Conservation (phyloP, 768 basidiomycete species). For the Trametes cingulata region DNA sequence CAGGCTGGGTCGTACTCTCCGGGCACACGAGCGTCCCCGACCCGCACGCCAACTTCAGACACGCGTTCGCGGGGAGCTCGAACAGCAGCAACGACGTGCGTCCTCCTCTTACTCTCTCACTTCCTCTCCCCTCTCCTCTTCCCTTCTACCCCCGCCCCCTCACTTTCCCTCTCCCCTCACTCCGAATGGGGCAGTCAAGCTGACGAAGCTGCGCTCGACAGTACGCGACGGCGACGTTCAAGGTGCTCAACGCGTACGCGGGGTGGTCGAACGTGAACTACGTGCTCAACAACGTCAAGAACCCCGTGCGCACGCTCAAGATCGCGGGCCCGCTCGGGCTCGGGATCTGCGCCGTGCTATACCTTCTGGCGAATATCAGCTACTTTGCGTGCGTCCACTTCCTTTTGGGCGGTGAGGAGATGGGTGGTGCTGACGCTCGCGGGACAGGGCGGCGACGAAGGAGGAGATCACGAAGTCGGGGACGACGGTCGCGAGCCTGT, state of each 20-base stretch:
- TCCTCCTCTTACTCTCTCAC: background rate
- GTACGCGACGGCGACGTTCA: conserved; percentile 64
- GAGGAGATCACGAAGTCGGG: conserved; percentile 49
- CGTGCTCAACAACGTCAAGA: conserved; percentile 60
- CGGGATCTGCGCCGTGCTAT: conserved; percentile 52
- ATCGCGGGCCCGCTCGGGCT: conserved; percentile 62
- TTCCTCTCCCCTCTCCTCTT: background rate
- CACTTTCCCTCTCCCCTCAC: background rate
- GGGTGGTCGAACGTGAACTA: conserved; percentile 63
- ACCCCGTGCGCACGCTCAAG: conserved; percentile 61
- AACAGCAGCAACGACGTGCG: conserved; percentile 50
- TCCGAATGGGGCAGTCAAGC: background rate
- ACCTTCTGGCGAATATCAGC: conserved; percentile 57
- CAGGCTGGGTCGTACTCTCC: conserved; percentile 60
- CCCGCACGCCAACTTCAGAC: conserved; percentile 56
- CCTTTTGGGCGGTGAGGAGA: conserved; percentile 11
- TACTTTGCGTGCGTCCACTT: conserved; percentile 49
- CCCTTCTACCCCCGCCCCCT: background rate
- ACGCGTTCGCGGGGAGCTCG: conserved; percentile 58
- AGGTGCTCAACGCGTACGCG: conserved; percentile 48
- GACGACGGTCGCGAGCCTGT: conserved; percentile 59
- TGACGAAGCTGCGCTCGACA: conserved; percentile 23
- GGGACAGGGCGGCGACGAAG: conserved; percentile 44
- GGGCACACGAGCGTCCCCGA: conserved; percentile 57
- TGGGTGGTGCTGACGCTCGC: background rate